These are phyloP conservation scores for Diaporthe longicolla DNA, from an alignment of 2,329 filamentous ascomycete genomes.

Conservation along the genomic window DNA sequence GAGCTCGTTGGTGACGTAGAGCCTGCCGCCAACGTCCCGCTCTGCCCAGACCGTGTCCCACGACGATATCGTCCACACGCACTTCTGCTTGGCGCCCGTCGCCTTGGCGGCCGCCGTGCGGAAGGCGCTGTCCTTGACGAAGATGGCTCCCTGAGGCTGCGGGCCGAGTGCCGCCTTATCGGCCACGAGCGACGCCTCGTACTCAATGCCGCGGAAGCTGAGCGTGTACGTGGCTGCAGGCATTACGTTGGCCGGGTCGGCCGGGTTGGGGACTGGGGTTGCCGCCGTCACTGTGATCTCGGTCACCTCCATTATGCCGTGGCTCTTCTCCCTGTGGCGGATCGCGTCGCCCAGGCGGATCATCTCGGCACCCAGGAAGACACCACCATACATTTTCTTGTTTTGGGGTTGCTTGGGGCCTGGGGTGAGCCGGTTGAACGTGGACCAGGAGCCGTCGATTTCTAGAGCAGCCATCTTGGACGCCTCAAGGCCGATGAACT, in stretches of 20 bases:
- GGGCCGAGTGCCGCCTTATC: conserved; percentile 35
- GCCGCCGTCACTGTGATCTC: conserved; percentile 45
- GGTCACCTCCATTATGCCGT: conserved; percentile 44
- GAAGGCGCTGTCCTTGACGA: conserved; percentile 41
- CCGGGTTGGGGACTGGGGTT: conserved; percentile 41
- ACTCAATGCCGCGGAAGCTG: conserved; percentile 40
- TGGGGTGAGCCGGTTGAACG: conserved; percentile 49
- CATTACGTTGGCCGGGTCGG: conserved; percentile 40
- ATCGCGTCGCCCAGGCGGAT: conserved; percentile 53
- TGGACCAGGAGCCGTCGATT: conserved; percentile 53
- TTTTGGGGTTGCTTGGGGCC: conserved; percentile 42
- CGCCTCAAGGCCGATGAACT: conserved; percentile 53
- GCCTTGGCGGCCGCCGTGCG: conserved; percentile 41
- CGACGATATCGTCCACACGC: conserved; percentile 39
- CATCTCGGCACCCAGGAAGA: conserved; percentile 56
- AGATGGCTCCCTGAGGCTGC: conserved; percentile 42
- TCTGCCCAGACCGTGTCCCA: conserved; percentile 53
- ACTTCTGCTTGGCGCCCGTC: conserved; percentile 40
- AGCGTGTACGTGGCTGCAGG: conserved; percentile 25
- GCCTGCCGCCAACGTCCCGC: conserved; percentile 65
- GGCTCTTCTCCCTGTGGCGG: conserved; percentile 47
- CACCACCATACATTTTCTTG: conserved; percentile 48
- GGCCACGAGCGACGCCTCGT: conserved; percentile 37
- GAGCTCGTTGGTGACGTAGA: conserved; percentile 69
- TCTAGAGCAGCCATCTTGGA: conserved; percentile 54